Percentiles rank a stretch among this genome's conserved stretches.
Conservation (phyloP, 805 yeast species). For the Pichia thaimueangensis region DNA sequence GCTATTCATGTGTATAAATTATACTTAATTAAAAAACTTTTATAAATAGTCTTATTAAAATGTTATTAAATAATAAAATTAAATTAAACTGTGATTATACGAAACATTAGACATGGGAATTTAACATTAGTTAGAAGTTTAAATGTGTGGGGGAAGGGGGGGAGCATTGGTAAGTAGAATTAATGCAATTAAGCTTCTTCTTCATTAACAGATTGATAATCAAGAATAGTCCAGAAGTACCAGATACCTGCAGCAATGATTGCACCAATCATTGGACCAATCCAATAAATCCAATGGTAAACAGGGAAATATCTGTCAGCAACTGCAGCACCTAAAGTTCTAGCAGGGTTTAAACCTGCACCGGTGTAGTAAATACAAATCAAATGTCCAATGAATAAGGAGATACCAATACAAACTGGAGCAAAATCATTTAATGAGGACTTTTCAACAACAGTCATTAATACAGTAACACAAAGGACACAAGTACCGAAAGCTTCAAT, state of each 20-base stretch:
- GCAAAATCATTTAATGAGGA: conserved; percentile 71
- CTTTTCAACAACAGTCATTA: conserved; percentile 80
- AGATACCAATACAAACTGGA: conserved; percentile 76
- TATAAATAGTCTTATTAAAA: no score
- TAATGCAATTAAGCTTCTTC: conserved; percentile 14
- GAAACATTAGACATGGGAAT: no score
- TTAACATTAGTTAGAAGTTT: no score
- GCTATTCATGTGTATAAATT: no score
- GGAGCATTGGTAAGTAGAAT: no score
- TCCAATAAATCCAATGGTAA: conserved; percentile 92
- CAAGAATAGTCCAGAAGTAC: conserved; percentile 56
- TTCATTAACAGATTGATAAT: conserved; percentile 44
- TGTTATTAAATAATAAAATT: no score
- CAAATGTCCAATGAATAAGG: conserved; percentile 77
- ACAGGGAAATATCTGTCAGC: conserved; percentile 67
- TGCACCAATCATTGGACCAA: conserved; percentile 77
- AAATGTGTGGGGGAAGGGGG: no score
- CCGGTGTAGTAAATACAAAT: conserved; percentile 80
- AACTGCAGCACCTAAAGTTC: conserved; percentile 68
- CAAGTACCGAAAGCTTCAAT: conserved; percentile 78
- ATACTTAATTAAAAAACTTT: no score
- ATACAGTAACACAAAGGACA: conserved; percentile 66
- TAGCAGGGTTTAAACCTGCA: conserved; percentile 89
- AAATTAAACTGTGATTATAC: no score
- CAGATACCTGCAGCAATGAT: conserved; percentile 60